These are phyloP conservation scores for Melianthus villosus DNA, from an alignment of 441 rosid genomes.

Conservation along the genomic window DNA sequence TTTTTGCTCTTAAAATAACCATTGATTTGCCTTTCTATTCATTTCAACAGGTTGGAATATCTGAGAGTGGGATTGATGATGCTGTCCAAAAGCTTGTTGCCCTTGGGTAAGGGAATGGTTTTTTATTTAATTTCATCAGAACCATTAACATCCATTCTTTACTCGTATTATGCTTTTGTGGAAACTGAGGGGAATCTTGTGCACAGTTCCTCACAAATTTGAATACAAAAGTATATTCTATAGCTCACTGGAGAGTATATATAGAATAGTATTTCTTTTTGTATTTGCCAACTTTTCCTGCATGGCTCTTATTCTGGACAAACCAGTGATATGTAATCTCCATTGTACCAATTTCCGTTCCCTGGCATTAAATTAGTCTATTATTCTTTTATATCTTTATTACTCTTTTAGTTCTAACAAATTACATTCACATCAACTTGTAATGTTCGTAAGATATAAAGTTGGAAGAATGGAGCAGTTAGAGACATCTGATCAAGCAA, in stretches of 20 bases:
- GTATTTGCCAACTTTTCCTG: background rate
- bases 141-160: background rate
- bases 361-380: background rate
- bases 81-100: slow-evolving; percentile 82
- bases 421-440: slow-evolving; percentile 4
- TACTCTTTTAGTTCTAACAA: slow-evolving; percentile 3
- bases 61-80: slow-evolving; percentile 82
- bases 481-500: slow-evolving; percentile 79
- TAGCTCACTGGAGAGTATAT: background rate
- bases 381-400: slow-evolving; percentile 3
- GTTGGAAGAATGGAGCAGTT: slow-evolving; percentile 91
- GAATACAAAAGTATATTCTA: no score
- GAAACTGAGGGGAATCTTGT: background rate
- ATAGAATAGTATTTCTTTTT: background rate
- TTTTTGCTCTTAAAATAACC: background rate
- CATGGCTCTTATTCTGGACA: no score
- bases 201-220: no score
- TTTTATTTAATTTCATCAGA: background rate
- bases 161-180: background rate
- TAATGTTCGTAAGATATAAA: slow-evolving; percentile 40
- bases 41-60: slow-evolving; percentile 58
- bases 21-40: background rate
- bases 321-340: no score
- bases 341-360: slow-evolving; percentile 3
- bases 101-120: slow-evolving; percentile 51